Base-by-base conservation (phyloP, 192 early-diverging fungal species). In the Backusella liffmaniae region DNA sequence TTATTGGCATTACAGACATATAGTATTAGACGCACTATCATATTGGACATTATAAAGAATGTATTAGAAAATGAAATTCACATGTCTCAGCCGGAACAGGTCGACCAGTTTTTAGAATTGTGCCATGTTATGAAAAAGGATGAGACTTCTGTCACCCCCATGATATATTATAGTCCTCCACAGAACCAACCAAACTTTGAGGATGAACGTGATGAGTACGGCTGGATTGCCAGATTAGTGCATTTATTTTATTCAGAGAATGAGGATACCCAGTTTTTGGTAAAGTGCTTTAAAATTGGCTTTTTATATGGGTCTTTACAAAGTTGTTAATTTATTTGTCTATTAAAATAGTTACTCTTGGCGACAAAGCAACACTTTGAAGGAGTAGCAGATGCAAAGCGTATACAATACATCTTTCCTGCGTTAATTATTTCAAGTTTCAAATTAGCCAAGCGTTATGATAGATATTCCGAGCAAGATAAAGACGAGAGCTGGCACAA, bases 361-460 rank as follows among this genome's bases (percentile, higher is more conserved):
- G 86, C 94, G 10, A 91, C 93, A 7, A 88, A 93, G 35, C 91
- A 95, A 68, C 92, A 96, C 70, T 92, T 99, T 51, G 90, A 88
- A 62, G 56, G 56, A 13, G 56, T 62, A 5, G 91, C 95, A 77
- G 95, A 95, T 49, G 91, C 94, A 71, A 49, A 74, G 9, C 90
- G 96, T 36, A 92, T 99, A 51, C 86, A 90, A 41, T 97, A 94
- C 76, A 97, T 96, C 36, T 92, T 97, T 77, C 96, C 97, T 29
- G 89, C 98, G 5, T 83, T 99, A 30, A 88, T 94, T 13, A 88
- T 90, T 70, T 84, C 87, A 4, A 80, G 88, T 69, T 80, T 96
- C 16, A 84, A 88, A 44, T 74, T 96, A 34, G 90, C 88, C 34
- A 85, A 88, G 39, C 76, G 84, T 21, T 89, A 88, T 67, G 81